Evolutionary conservation across 176 grass and related monocot genomes (phyloP).

Genomic region (Zea mays): Zm-B73-REFERENCE-NAM-5.0 NC_050102.1:10081001-10081500

Average conservation of each 20-base stretch:
- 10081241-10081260: background rate
- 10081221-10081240: background rate
- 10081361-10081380: conserved; percentile 9
- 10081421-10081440: conserved; percentile 20
- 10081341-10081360: background rate
- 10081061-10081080: background rate
- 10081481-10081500: conserved; percentile 26
- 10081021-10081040: conserved; percentile 25
- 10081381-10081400: conserved; percentile 36
- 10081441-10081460: conserved; percentile 11
- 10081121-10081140: conserved; percentile 7
- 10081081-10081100: conserved; percentile 8
- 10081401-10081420: conserved; percentile 21
- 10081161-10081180: conserved; percentile 28
- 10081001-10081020: background rate
- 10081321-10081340: background rate
- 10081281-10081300: conserved; percentile 3
- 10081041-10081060: background rate
- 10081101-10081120: background rate
- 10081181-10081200: conserved; percentile 1
- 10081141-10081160: conserved; percentile 13
- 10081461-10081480: conserved; percentile 13
- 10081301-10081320: background rate
- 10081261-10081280: background rate
- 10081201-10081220: conserved; percentile 16